These are phyloP conservation scores for Phoma sp. DNA, from an alignment of 2,329 filamentous ascomycete genomes.

Conservation along the genomic window DNA sequence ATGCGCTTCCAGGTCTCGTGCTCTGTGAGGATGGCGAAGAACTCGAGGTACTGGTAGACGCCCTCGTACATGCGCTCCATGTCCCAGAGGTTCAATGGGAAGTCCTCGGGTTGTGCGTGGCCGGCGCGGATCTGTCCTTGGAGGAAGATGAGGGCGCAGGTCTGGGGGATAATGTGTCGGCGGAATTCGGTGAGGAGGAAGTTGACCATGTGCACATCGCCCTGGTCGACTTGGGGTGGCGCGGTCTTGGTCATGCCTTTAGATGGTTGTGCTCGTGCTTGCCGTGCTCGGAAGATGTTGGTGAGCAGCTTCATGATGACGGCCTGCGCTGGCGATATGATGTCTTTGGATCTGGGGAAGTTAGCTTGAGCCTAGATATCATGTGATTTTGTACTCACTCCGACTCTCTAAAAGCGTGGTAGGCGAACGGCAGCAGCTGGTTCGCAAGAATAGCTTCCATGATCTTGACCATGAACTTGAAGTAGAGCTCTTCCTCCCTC, in stretches of 20 bases:
- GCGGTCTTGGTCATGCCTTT: conserved; percentile 55
- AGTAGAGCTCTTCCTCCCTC: conserved; percentile 90
- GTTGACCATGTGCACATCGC: conserved; percentile 73
- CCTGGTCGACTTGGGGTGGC: conserved; percentile 61
- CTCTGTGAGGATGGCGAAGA: conserved; percentile 88
- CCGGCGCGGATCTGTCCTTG: conserved; percentile 87
- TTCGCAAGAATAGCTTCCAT: conserved; percentile 92
- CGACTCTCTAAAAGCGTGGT: conserved; percentile 82
- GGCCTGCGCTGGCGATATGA: conserved; percentile 93
- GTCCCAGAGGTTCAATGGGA: conserved; percentile 94
- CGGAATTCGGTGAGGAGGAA: conserved; percentile 94
- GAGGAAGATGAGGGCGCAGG: conserved; percentile 90
- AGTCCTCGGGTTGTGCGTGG: conserved; percentile 79
- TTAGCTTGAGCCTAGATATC: conserved; percentile 19
- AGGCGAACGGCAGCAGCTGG: conserved; percentile 88
- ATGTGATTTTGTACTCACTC: conserved; percentile 34
- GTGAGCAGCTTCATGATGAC: conserved; percentile 90
- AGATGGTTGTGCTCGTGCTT: conserved; percentile 47
- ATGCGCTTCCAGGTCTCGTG: conserved; percentile 82
- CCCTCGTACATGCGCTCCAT: conserved; percentile 97
- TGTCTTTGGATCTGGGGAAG: conserved; percentile 74
- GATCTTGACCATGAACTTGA: conserved; percentile 95
- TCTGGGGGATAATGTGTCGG: conserved; percentile 90
- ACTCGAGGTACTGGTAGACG: conserved; percentile 91
- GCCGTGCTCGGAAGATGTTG: conserved; percentile 78